Base-by-base conservation (phyloP, 2,329 filamentous ascomycete species). In the Microsporum canis region DNA sequence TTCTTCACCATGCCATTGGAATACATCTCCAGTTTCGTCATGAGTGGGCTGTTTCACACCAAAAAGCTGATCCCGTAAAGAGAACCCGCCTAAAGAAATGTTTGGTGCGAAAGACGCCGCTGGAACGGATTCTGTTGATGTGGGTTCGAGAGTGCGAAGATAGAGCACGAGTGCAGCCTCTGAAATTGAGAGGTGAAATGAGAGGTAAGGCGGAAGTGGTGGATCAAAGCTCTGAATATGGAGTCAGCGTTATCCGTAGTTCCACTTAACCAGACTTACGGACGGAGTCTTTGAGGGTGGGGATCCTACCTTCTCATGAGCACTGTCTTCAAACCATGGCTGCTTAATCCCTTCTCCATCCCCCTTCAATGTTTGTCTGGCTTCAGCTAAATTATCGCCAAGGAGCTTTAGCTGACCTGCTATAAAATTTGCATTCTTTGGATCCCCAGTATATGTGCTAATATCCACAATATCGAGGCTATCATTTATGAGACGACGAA, bases 401-500 rank as follows among this genome's bases (percentile, higher is more conserved):
- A 83, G 73, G 65, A 85, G 75, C 60, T 78, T 76, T 69, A 84
- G 73, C 75, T 85, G 81, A 61, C 82, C 79, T 65, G 77, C 79
- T 68, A 84, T 80, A 71, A 84, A 82, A 67, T 77, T 75, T 57
- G 81, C 79, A 67, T 83, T 79, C 53, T 76, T 78, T n/a, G 80
- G 77, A 69, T 88, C 83, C 14, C 86, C 84, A 39, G 87, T 88
- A 78, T 85, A 87, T 33, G 87, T 81, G 51, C 87, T 89, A 14
- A 95, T 82, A 67, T 87, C 84, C 57, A 96, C 85, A 55, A 95
- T 84, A 72, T 95, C 89, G 64, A 96, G 83, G 61, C 89, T 87
- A 68, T 89, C 84, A 63, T 88, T 92, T 66, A 97, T 86, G 45
- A 91, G 79, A n/a, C 84, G 84, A 64, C 89, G 84, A 10, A 94